Percentiles rank a stretch among this genome's conserved stretches.
phyloP scores from a whole-genome alignment of 345 rosid species.

The Aurinia saxatilis region DNA sequence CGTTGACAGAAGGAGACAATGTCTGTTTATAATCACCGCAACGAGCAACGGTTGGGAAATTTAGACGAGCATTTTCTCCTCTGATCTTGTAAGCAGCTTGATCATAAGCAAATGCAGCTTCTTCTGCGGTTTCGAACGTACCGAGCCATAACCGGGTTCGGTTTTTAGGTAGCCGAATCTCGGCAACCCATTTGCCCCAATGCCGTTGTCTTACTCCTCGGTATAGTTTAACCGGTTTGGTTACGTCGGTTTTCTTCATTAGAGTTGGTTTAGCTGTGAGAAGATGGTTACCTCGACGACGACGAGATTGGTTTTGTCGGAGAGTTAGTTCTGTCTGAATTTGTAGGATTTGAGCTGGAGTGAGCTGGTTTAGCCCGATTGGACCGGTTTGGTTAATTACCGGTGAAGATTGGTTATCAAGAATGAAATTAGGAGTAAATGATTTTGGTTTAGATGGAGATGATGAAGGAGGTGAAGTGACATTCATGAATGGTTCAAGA shows the following conservation, averaged over 20 bases:
- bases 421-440: too few species aligned
- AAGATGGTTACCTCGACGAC: slow-evolving; percentile 3
- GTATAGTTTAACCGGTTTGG: slow-evolving; percentile 58
- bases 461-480: slow-evolving; percentile 28
- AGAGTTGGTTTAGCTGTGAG: slow-evolving; percentile 42
- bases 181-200: slow-evolving; percentile 98
- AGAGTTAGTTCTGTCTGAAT: slow-evolving; percentile 48
- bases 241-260: slow-evolving; percentile 42
- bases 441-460: not conserved
- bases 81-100: slow-evolving; percentile 76
- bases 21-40: slow-evolving; percentile 41
- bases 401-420: not conserved
- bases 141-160: slow-evolving; percentile 97
- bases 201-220: slow-evolving; percentile 92
- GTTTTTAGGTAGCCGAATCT: slow-evolving; percentile 84
- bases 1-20: slow-evolving; percentile 68
- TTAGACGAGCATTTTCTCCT: slow-evolving; percentile 79
- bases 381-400: slow-evolving; percentile 34
- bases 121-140: slow-evolving; percentile 81
- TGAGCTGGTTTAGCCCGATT: slow-evolving; percentile 60
- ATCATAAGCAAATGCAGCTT: slow-evolving; percentile 90
- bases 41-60: slow-evolving; percentile 52
- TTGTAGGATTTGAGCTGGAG: slow-evolving; percentile 63
- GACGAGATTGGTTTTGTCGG: slow-evolving; percentile 19
- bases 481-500: slow-evolving; percentile 58